phyloP scores from a whole-genome alignment of 2,329 filamentous ascomycete genomes.

The Penicillium oxalicum region DNA sequence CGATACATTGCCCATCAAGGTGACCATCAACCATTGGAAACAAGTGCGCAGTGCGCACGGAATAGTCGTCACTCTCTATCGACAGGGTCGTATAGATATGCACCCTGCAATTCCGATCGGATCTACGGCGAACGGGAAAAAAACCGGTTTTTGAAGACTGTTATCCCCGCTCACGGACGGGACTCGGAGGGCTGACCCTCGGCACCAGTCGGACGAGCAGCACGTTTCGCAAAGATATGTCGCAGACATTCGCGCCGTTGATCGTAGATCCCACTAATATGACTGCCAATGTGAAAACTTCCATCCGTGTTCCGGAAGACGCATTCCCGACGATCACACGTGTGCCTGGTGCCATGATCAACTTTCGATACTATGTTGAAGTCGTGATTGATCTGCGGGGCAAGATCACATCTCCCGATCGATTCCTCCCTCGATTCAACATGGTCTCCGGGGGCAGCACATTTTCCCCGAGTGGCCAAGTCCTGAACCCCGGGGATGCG shows the following conservation, averaged over 20 bases:
- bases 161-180: constrained; percentile 80
- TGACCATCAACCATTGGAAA: constrained; percentile 82
- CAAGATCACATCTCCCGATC: constrained; percentile 69
- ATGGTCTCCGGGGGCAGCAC: constrained; percentile 44
- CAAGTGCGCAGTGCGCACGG: constrained; percentile 85
- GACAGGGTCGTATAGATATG: constrained; percentile 85
- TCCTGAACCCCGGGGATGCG: constrained; percentile 28
- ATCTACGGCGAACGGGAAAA: constrained; percentile 57
- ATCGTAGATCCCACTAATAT: constrained; percentile 78
- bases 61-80: constrained; percentile 85
- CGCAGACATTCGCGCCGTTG: constrained; percentile 80
- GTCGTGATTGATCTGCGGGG: constrained; percentile 89
- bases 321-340: constrained; percentile 85
- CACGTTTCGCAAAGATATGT: constrained; percentile 90
- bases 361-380: constrained; percentile 89
- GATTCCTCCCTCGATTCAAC: constrained; percentile 52
- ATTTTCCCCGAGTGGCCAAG: constrained; percentile 39
- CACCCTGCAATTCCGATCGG: constrained; percentile 56
- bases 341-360: constrained; percentile 89
- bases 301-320: constrained; percentile 81
- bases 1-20: constrained; percentile 71
- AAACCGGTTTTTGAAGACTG: constrained; percentile 73
- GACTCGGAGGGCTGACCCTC: constrained; percentile 77
- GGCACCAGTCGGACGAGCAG: constrained; percentile 81
- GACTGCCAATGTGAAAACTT: constrained; percentile 72